phyloP scores from a whole-genome alignment of 2,329 filamentous ascomycete genomes.

The Claviceps cyperi region DNA sequence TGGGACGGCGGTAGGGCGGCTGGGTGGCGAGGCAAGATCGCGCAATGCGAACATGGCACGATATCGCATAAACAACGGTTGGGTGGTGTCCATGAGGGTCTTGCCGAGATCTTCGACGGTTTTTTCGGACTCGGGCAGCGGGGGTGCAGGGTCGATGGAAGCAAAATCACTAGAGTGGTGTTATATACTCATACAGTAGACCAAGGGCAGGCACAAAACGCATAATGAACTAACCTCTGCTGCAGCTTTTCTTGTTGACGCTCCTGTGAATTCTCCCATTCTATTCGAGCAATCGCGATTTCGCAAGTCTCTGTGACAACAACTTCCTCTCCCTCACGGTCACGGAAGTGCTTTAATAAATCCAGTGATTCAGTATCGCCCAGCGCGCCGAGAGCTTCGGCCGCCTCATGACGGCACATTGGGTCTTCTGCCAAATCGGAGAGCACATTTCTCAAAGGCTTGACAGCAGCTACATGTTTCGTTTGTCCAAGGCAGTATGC shows the following conservation, averaged over 20 bases:
- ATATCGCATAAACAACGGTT: slow-evolving; percentile 83
- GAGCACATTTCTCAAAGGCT: slow-evolving; percentile 59
- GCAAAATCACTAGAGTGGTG: slow-evolving; percentile 61
- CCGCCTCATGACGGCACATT: slow-evolving; percentile 94
- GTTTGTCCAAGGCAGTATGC: slow-evolving; percentile 95
- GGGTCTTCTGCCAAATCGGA: slow-evolving; percentile 69
- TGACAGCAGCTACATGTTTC: slow-evolving; percentile 58
- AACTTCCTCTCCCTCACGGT: slow-evolving; percentile 60
- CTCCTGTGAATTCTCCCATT: slow-evolving; percentile 74
- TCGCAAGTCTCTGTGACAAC: slow-evolving; percentile 93
- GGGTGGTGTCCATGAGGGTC: slow-evolving; percentile 61
- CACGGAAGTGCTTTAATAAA: slow-evolving; percentile 57
- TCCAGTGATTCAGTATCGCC: slow-evolving; percentile 61
- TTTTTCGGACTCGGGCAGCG: slow-evolving; percentile 55
- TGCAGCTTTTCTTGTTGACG: slow-evolving; percentile 62
- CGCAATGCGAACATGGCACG: slow-evolving; percentile 95
- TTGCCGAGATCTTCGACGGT: slow-evolving; percentile 63
- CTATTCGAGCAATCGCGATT: slow-evolving; percentile 83
- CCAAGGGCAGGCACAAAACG: slow-evolving; percentile 1
- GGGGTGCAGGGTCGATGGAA: slow-evolving; percentile 88
- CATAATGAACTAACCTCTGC: slow-evolving; percentile 46
- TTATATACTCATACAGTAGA: not conserved
- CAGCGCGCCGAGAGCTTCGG: slow-evolving; percentile 82
- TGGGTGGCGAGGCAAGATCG: slow-evolving; percentile 84
- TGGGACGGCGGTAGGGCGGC: slow-evolving; percentile 77